phyloP scores from a whole-genome alignment of 345 rosid species.

The Pelargonium nanum region DNA sequence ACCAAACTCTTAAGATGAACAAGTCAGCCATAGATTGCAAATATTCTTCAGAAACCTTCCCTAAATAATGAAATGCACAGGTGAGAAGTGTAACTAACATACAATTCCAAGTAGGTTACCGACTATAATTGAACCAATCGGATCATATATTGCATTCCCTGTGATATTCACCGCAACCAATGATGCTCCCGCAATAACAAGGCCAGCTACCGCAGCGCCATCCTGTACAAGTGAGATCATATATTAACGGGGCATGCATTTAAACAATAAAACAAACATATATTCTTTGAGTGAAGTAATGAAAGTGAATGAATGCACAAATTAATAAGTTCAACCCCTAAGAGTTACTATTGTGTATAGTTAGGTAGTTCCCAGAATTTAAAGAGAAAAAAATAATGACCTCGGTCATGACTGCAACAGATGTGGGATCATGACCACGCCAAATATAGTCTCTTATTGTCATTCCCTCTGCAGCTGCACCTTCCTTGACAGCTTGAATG shows the following conservation, averaged over 20 bases:
- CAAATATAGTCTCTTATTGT: slow-evolving; percentile 73
- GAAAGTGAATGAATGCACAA: neutral
- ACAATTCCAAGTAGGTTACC: slow-evolving; percentile 97
- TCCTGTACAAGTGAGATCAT: slow-evolving; percentile 44
- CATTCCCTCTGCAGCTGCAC: slow-evolving; percentile 97
- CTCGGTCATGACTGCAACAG: slow-evolving; percentile 99
- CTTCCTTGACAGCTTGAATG: slow-evolving; percentile 89
- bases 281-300: neutral
- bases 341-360: neutral
- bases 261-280: neutral
- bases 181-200: slow-evolving; percentile 83
- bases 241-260: neutral
- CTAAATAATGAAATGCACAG: slow-evolving; percentile 1
- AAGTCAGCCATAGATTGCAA: neutral
- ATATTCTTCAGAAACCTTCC: neutral
- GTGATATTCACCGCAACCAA: slow-evolving; percentile 74
- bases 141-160: slow-evolving; percentile 89
- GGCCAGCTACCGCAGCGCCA: slow-evolving; percentile 96
- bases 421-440: slow-evolving; percentile 99
- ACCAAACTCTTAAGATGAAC: neutral
- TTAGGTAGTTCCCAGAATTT: slow-evolving; percentile 3
- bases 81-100: slow-evolving; percentile 1
- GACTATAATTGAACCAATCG: slow-evolving; percentile 81
- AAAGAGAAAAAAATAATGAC: slow-evolving; percentile 22
- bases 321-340: neutral